A percentile compares a stretch with the other conserved stretches of the same genome.
Evolutionary conservation across 352 stramenopile species (phyloP).

Genomic region (Pythium vanterpoolii): DNA sequence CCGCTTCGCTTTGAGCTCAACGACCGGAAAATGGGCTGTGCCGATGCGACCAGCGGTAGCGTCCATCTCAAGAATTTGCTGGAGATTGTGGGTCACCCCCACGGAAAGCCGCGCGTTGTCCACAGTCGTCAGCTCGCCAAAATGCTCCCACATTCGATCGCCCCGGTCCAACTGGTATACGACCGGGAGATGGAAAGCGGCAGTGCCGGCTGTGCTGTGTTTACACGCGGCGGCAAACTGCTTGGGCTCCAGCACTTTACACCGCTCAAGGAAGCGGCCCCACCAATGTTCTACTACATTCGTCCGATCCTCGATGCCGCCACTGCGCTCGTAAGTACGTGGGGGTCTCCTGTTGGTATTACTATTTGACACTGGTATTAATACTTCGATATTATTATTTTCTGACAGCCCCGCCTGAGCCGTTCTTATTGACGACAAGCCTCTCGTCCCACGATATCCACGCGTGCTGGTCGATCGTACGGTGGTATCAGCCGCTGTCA

Average conservation of each 20-base stretch:
- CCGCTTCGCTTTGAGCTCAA: constrained; percentile 49
- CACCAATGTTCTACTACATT: constrained; percentile 43
- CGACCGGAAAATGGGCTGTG: constrained; percentile 58
- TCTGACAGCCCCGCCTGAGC: constrained; percentile 41
- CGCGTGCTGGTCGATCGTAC: constrained; percentile 57
- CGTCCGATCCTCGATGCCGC: constrained; percentile 48
- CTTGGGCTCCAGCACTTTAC: constrained; percentile 47
- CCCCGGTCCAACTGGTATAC: constrained; percentile 43
- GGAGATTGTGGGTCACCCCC: constrained; percentile 56
- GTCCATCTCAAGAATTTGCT: constrained; percentile 27
- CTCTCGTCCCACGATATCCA: constrained; percentile 38
- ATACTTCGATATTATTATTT: not conserved
- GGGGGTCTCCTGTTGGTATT: not conserved
- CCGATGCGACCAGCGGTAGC: constrained; percentile 5
- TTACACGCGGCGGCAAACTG: constrained; percentile 56
- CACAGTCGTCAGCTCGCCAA: constrained; percentile 32
- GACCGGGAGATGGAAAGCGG: constrained; percentile 42
- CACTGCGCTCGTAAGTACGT: constrained; percentile 61
- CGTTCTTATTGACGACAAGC: constrained; percentile 51
- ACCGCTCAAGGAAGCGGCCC: constrained; percentile 33
- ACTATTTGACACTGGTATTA: not conserved
- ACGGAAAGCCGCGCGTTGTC: constrained; percentile 55
- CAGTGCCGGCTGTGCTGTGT: constrained; percentile 37
- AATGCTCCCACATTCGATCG: constrained; percentile 52
- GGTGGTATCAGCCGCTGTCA: constrained; percentile 37